Percentiles rank a stretch among this genome's conserved stretches.
phyloP scores from a whole-genome alignment of 1,284 basidiomycete species.

The Dichomitus squalens region DNA sequence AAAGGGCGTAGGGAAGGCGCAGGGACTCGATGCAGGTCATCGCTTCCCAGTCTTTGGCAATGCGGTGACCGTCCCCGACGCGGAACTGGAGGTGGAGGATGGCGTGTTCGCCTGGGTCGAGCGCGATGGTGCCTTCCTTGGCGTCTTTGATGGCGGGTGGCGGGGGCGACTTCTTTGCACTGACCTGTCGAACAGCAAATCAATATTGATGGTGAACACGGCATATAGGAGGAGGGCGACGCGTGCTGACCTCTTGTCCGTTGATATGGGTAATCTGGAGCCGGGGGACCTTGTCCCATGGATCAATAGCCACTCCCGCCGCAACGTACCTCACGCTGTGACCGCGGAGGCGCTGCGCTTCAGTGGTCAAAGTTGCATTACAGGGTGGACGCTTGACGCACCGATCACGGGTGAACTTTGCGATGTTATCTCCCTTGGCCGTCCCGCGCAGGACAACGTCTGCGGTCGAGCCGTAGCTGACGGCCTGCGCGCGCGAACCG shows the following conservation, averaged over 20 bases:
- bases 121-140: constrained; percentile 1
- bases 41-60: constrained; percentile 15
- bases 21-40: constrained; percentile 5
- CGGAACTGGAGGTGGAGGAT: constrained; percentile 17
- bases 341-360: no score
- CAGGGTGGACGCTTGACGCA: no score
- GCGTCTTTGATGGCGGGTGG: constrained; percentile 6
- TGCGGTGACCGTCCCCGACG: constrained; percentile 10
- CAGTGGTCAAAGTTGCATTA: no score
- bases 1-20: constrained; percentile 8
- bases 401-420: constrained; percentile 6
- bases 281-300: constrained; percentile 10
- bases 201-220: background rate
- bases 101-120: constrained; percentile 9
- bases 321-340: constrained; percentile 2
- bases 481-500: constrained; percentile 12
- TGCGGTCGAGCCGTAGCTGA: constrained; percentile 5
- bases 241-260: constrained; percentile 5
- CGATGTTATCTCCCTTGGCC: constrained; percentile 5
- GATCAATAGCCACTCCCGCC: constrained; percentile 9
- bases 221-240: background rate
- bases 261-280: constrained; percentile 6
- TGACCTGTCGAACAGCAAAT: background rate
- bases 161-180: background rate
- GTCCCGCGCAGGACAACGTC: background rate